phyloP scores from a whole-genome alignment of 768 basidiomycete species.

The Sporobolomyces pararoseus region DNA sequence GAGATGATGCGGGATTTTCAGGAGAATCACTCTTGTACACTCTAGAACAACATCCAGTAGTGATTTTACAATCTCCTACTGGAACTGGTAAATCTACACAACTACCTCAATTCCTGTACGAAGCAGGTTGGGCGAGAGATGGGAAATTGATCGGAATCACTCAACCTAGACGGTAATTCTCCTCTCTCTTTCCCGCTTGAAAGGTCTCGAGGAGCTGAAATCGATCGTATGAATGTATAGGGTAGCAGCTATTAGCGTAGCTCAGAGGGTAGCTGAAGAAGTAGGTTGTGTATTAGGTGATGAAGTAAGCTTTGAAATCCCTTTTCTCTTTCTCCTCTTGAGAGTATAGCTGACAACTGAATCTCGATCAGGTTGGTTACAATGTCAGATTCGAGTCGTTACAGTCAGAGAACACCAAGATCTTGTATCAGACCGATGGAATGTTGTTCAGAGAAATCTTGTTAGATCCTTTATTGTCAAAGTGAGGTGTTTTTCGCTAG shows the following conservation, averaged over 20 bases:
- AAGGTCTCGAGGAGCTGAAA: constrained; percentile 72
- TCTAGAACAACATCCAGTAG: constrained; percentile 74
- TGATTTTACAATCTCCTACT: constrained; percentile 65
- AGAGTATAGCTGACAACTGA: background rate
- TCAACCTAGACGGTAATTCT: constrained; percentile 66
- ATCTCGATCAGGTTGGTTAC: constrained; percentile 76
- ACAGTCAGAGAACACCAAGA: constrained; percentile 77
- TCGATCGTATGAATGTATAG: constrained; percentile 66
- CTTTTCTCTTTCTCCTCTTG: background rate
- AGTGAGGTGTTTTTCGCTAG: constrained; percentile 55
- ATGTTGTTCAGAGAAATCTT: constrained; percentile 79
- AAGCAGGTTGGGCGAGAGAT: constrained; percentile 83
- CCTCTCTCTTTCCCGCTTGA: background rate
- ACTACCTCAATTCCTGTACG: constrained; percentile 87
- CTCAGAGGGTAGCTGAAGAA: constrained; percentile 84
- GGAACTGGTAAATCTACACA: constrained; percentile 98
- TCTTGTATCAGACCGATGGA: constrained; percentile 96
- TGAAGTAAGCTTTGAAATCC: constrained; percentile 57
- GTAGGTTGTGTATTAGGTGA: constrained; percentile 83
- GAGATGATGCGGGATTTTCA: constrained; percentile 46
- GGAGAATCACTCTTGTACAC: constrained; percentile 76
- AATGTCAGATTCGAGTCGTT: constrained; percentile 95
- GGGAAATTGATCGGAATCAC: constrained; percentile 88
- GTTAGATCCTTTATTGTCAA: constrained; percentile 82
- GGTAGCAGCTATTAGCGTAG: constrained; percentile 93